Conservation (phyloP, 1,139 yeast species). For the Saccharomycopsis hybrid region DNA sequence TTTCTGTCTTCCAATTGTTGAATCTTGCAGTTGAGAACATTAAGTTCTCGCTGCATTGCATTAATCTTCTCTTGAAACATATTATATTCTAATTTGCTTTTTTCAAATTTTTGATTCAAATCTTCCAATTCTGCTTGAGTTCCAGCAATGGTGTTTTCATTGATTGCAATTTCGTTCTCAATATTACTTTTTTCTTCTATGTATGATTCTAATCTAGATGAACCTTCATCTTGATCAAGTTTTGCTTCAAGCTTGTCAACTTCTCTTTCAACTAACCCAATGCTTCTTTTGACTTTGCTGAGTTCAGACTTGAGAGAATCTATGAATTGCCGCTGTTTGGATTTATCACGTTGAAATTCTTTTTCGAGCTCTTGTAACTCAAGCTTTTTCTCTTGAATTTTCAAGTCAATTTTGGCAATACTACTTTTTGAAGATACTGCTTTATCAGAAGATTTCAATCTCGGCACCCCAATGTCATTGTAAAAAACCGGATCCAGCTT, state of each 20-base stretch:
- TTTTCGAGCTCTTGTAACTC: constrained; percentile 22
- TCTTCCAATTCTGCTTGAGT: constrained; percentile 22
- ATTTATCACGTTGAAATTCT: constrained; percentile 3
- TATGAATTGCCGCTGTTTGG: background rate
- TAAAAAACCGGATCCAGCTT: constrained; percentile 56
- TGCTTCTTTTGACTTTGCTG: too few species aligned
- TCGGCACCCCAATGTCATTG: constrained; percentile 25
- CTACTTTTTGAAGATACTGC: constrained; percentile 16
- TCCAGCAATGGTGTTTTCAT: constrained; percentile 26
- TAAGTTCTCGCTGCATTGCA: background rate
- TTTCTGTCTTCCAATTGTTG: constrained; percentile 20
- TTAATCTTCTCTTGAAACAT: constrained; percentile 20
- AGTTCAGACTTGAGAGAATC: constrained; percentile 16
- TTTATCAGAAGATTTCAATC: constrained; percentile 15
- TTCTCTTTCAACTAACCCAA: constrained; percentile 15
- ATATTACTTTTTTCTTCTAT: constrained; percentile 27
- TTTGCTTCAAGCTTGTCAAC: constrained; percentile 21
- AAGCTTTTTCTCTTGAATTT: constrained; percentile 25
- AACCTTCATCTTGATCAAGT: constrained; percentile 33
- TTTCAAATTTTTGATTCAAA: constrained; percentile 20
- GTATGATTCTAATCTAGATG: constrained; percentile 33
- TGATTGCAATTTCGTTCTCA: constrained; percentile 27
- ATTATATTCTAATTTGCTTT: constrained; percentile 25
- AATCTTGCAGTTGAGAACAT: background rate
- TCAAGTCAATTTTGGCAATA: constrained; percentile 23